phyloP scores from a whole-genome alignment of 441 rosid genomes.

The Jatropha multifida region DNA sequence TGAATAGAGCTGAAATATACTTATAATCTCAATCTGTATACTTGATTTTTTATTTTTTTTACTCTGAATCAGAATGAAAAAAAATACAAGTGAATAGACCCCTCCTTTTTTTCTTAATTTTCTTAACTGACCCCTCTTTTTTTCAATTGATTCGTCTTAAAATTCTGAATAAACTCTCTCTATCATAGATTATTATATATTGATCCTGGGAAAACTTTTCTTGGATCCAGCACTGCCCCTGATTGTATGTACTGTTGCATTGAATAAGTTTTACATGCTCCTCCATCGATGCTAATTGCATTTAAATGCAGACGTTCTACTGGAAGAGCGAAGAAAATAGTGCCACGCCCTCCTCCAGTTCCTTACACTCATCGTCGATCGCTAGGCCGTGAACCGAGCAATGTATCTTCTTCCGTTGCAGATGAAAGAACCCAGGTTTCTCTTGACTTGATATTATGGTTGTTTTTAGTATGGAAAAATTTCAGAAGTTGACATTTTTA shows the following conservation, averaged over 20 bases:
- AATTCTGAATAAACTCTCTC: too few species aligned
- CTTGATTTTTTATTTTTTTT: neutral
- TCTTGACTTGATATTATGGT: too few species aligned
- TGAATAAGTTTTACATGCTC: neutral
- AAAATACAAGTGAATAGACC: neutral
- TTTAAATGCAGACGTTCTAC: conserved; percentile 39
- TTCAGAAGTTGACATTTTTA: too few species aligned
- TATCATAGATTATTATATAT: too few species aligned
- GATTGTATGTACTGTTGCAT: too few species aligned
- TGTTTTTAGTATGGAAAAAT: too few species aligned
- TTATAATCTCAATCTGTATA: neutral
- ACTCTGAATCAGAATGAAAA: neutral
- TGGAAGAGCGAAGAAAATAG: conserved; percentile 48
- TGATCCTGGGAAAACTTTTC: too few species aligned
- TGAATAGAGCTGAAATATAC: neutral
- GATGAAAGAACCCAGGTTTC: conserved; percentile 61
- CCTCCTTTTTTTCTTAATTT: too few species aligned
- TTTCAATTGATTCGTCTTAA: neutral
- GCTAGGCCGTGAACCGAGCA: conserved; percentile 31
- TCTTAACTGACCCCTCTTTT: neutral
- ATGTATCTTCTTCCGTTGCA: conserved; percentile 23
- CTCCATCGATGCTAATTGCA: neutral
- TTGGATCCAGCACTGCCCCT: too few species aligned
- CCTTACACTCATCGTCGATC: conserved; percentile 31
- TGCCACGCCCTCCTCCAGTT: conserved; percentile 72